Base-by-base conservation (phyloP, 345 rosid species). In the Populus davidiana region DNA sequence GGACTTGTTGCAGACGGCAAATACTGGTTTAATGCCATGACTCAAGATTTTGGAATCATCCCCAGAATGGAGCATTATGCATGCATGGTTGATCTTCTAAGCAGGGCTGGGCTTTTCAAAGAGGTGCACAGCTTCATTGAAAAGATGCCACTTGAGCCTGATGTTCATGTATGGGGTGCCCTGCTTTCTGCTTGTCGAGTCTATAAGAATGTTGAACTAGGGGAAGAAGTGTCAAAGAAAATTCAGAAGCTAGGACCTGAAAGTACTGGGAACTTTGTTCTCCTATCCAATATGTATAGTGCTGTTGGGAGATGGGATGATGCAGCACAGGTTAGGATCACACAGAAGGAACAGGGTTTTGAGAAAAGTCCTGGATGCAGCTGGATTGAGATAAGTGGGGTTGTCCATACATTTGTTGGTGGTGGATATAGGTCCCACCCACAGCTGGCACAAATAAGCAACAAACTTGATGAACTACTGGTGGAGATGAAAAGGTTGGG, bases 61-160 rank as follows among this genome's bases (percentile, higher is more conserved):
- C 89, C 91, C 38, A 82, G 73, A 4, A 86, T 84, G 65, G 92
- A 91, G 80, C 94, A 91, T 64, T 88, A 85, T 59, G 82, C 88
- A 67, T 91, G 94, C 75, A 86, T 89, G 86, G 85, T 82, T 74
- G 91, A 91, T 87, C 83, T 91, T 75, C 81, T 89, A 8, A 89
- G 91, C 41, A 78, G 91, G 39, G 85, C 87, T 23, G 92, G 92
- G 20, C 61, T 79, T 65, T 78, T 89, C 27, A 78, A 78, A 54
- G 86, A 91, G 81, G 91, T 87, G 31, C 74, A 79, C 38, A 50
- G 52, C 67, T 87, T 91, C 77, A 88, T 91, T 23, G 76, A 84
- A 39, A 78, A 78, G 41, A 86, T 91, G 88, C 87, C 91, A 41
- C 75, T 82, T 79, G 85, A 81, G 50, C 90, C 89, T 61, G 85